A percentile compares a stretch with the other conserved stretches of the same genome.
These are phyloP conservation scores for Neopestalotiopsis clavispora DNA, from an alignment of 2,329 filamentous ascomycete genomes.

Conservation along the genomic window DNA sequence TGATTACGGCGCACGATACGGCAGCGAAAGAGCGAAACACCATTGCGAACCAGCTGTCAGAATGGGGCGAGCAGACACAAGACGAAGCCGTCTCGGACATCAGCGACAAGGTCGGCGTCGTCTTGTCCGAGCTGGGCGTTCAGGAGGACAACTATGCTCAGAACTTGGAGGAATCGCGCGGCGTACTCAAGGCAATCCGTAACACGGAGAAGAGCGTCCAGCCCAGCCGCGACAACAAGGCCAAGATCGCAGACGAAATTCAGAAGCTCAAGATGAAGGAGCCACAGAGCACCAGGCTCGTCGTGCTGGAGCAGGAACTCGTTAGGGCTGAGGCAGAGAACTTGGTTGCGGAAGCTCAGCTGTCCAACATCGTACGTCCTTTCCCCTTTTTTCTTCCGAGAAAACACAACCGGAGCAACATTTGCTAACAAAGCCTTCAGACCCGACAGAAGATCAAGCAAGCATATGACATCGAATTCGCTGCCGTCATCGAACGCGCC, in stretches of 20 bases:
- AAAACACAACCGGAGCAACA: not conserved
- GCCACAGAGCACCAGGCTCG: constrained; percentile 79
- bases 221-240: constrained; percentile 84
- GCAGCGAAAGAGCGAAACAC: constrained; percentile 83
- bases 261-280: constrained; percentile 91
- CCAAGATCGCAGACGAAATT: constrained; percentile 91
- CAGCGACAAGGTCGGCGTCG: constrained; percentile 92
- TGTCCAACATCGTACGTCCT: constrained; percentile 85
- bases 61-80: constrained; percentile 92
- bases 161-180: constrained; percentile 83
- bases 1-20: constrained; percentile 82
- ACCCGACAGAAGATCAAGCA: constrained; percentile 97
- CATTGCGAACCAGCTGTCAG: constrained; percentile 89
- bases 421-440: constrained; percentile 44
- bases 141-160: constrained; percentile 90
- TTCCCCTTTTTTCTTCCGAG: not conserved
- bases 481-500: constrained; percentile 90
- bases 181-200: constrained; percentile 85
- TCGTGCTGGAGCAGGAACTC: constrained; percentile 92
- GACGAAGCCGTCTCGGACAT: constrained; percentile 89
- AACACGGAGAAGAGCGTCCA: constrained; percentile 97
- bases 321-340: constrained; percentile 96
- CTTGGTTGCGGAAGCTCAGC: constrained; percentile 92
- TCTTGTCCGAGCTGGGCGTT: constrained; percentile 90
- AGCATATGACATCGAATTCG: constrained; percentile 86